These are phyloP conservation scores for Calycina marina DNA, from an alignment of 2,329 filamentous ascomycete genomes.

Conservation along the genomic window DNA sequence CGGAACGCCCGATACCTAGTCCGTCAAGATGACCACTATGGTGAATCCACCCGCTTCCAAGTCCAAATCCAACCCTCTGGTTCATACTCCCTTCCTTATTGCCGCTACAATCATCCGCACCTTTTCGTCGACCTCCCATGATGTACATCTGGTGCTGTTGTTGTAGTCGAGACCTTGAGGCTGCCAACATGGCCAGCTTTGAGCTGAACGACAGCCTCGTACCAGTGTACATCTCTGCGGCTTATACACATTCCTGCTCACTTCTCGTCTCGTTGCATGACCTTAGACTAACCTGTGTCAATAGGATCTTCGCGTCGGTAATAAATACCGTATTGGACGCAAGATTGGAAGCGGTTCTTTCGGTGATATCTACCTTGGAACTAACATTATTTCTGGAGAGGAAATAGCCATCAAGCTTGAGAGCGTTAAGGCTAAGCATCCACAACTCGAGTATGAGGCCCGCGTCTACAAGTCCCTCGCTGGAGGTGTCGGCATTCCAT, in stretches of 20 bases:
- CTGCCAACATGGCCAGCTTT: slow-evolving; percentile 6
- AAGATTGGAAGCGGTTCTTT: slow-evolving; percentile 98
- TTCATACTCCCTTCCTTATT: slow-evolving; percentile 26
- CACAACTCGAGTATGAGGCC: slow-evolving; percentile 96
- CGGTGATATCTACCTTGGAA: slow-evolving; percentile 96
- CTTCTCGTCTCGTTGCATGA: slow-evolving; percentile 2
- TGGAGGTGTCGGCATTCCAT: slow-evolving; percentile 93
- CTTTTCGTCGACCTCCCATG: slow-evolving; percentile 16
- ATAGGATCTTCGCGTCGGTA: slow-evolving; percentile 95
- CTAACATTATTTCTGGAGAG: slow-evolving; percentile 98
- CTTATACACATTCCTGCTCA: not conserved
- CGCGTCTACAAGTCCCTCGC: slow-evolving; percentile 84
- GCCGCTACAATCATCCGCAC: slow-evolving; percentile 19
- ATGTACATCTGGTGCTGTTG: slow-evolving; percentile 11
- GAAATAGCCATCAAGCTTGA: slow-evolving; percentile 99
- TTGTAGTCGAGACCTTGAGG: slow-evolving; percentile 8
- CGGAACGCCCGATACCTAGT: slow-evolving; percentile 19
- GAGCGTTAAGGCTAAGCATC: slow-evolving; percentile 98
- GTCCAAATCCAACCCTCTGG: slow-evolving; percentile 23
- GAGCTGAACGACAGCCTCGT: slow-evolving; percentile 15
- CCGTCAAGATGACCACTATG: slow-evolving; percentile 46
- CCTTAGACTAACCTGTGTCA: slow-evolving; percentile 12
- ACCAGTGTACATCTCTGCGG: slow-evolving; percentile 5
- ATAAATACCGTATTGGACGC: slow-evolving; percentile 98
- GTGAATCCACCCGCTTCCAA: slow-evolving; percentile 30